A percentile compares a stretch with the other conserved stretches of the same genome.
These are phyloP conservation scores for Rhodamnia argentea DNA, from an alignment of 345 rosid genomes.

Conservation along the genomic window DNA sequence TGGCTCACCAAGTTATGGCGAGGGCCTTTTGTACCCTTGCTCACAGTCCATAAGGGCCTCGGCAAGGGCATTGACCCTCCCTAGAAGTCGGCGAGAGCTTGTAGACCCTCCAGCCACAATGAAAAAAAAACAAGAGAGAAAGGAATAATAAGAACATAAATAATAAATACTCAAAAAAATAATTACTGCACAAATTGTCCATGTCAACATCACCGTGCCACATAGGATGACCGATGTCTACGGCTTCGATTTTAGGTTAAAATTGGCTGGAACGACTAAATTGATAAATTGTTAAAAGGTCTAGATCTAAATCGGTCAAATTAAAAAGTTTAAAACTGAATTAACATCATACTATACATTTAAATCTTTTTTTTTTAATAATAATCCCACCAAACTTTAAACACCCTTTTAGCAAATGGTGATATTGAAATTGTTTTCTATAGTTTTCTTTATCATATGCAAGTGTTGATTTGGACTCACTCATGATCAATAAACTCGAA, in stretches of 20 bases:
- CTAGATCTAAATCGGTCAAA: no score
- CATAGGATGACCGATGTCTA: fast-evolving
- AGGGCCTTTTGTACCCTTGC: not conserved
- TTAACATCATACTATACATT: no score
- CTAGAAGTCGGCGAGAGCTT: fast-evolving
- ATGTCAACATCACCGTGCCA: not conserved
- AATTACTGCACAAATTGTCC: fast-evolving
- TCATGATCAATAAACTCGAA: not conserved
- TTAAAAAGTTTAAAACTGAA: no score
- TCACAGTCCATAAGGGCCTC: not conserved
- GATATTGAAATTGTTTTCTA: not conserved
- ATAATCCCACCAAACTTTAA: not conserved
- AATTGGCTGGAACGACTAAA: not conserved
- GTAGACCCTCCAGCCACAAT: fast-evolving
- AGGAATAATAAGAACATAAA: no score
- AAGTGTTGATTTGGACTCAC: not conserved
- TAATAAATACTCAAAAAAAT: not conserved
- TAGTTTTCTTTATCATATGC: not conserved
- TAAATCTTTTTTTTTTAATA: no score
- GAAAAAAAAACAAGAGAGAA: not conserved
- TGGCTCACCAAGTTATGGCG: not conserved
- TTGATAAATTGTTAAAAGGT: no score
- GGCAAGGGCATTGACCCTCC: not conserved
- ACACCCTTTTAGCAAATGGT: not conserved
- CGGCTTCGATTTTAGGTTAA: fast-evolving